Evolutionary conservation across 306 rosid species (phyloP), one percentile per base, ranked within the genome.

Genomic region (Pterocarpus santalinus): DNA sequence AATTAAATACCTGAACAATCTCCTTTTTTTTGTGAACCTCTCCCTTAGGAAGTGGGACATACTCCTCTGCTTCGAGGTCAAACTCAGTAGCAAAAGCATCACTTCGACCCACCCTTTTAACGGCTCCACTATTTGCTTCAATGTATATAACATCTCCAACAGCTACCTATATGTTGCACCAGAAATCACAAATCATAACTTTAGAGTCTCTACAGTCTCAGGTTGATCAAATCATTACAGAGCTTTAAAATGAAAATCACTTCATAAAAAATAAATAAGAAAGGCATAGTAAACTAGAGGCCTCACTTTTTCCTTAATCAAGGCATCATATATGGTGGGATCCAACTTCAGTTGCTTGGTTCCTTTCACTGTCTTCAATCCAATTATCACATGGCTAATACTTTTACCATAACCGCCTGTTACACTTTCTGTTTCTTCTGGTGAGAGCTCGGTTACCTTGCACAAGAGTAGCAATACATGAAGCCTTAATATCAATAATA

Each of bases 1-100:
- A 79, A 64, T 58, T 7, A 57, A 87, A 89, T 86, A 95, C 97
- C 99, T 95, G 96, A 74, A 95, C 98, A 80, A 95, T 93, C 85
- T 95, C 99, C 81, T 95, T 95, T 88, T 90, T 93, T 65, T 95
- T 95, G 87, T 95, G 99, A 85, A 95, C 99, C 89, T 95, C 99
- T 65, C 99, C 99, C 89, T 95, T 95, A 39, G 99, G 98, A 86
- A 95, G 98, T 58, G 99, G 98, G 73, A 95, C 98, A 79, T 95
- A 95, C 82, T 95, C 99, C 75, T 95, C 99, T 43, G 99, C 99
- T 81, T 95, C 99, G 72, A 95, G 97, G 88, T 95, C 99, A 80
- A 93, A 95, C 83, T 95, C 98, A 4, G 99, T 90, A 66, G 99
- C 99, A 88, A 89, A 95, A 79, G 99, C 97, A 81, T 93, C 99